Percentiles rank a stretch among this genome's conserved stretches.
Evolutionary conservation across 768 basidiomycete genomes (phyloP).

Genomic region (Lactifluus echinatus): DNA sequence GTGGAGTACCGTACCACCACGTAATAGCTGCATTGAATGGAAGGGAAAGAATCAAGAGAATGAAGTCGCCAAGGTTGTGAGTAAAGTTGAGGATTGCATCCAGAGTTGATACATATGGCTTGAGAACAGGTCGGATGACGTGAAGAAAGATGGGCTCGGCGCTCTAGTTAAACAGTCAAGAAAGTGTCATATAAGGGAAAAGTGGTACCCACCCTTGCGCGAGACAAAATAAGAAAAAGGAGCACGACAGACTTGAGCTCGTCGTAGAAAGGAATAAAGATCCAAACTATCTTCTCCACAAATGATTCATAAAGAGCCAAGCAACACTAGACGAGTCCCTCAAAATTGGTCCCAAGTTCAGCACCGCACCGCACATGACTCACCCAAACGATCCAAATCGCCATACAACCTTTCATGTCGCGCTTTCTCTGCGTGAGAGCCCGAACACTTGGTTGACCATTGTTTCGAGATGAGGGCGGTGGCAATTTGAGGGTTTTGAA

Average conservation of each 20-base stretch:
- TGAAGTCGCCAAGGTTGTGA: conserved; percentile 53
- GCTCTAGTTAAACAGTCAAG: conserved; percentile 39
- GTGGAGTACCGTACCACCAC: conserved; percentile 25
- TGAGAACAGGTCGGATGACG: conserved; percentile 67
- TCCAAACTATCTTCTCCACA: conserved; percentile 51
- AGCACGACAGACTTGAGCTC: conserved; percentile 70
- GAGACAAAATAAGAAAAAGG: conserved; percentile 66
- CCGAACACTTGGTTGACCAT: conserved; percentile 53
- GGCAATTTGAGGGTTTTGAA: conserved; percentile 76
- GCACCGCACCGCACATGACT: conserved; percentile 23
- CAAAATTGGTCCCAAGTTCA: conserved; percentile 11
- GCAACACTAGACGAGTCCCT: conserved; percentile 44
- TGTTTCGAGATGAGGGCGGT: conserved; percentile 42
- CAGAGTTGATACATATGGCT: conserved; percentile 60
- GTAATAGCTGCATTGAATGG: conserved; percentile 32
- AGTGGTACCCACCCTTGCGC: conserved; percentile 47
- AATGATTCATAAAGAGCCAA: conserved; percentile 59
- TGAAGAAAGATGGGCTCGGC: conserved; percentile 82
- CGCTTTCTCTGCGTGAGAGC: conserved; percentile 71
- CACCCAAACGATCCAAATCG: conserved; percentile 86
- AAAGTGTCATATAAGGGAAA: background rate
- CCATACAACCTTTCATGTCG: conserved; percentile 75
- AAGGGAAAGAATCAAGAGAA: conserved; percentile 38
- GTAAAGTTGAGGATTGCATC: conserved; percentile 56
- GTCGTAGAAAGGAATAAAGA: conserved; percentile 78